phyloP scores from a whole-genome alignment of 306 rosid genomes.

The Fragaria iinumae region DNA sequence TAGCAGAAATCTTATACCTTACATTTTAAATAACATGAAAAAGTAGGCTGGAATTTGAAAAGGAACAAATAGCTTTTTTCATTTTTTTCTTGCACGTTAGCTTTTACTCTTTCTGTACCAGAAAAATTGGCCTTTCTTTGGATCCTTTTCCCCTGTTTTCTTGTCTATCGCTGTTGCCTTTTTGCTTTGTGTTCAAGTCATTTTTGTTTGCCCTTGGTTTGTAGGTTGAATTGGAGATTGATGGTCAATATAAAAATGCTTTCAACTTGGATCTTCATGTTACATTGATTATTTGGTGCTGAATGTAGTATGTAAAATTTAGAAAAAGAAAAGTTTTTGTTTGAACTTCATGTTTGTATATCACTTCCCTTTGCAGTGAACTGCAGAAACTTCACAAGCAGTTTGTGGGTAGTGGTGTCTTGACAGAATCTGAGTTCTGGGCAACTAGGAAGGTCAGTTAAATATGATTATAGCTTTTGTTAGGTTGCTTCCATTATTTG shows the following conservation, averaged over 20 bases:
- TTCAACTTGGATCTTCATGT: slow-evolving; percentile 12
- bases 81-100: background rate
- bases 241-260: background rate
- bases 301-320: background rate
- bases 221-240: background rate
- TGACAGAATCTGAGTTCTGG: slow-evolving; percentile 98
- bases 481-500: slow-evolving; percentile 14
- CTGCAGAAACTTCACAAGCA: slow-evolving; percentile 87
- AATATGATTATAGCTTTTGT: slow-evolving; percentile 8
- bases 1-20: background rate
- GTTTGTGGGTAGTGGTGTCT: slow-evolving; percentile 75
- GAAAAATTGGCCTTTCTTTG: background rate
- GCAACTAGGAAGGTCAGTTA: slow-evolving; percentile 79
- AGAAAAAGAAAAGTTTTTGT: background rate
- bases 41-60: background rate
- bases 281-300: slow-evolving; percentile 8
- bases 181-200: background rate
- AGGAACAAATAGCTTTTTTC: background rate
- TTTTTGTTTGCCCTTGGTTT: slow-evolving; percentile 1
- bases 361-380: slow-evolving; percentile 55
- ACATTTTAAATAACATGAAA: background rate
- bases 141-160: background rate
- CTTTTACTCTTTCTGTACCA: background rate
- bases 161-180: background rate
- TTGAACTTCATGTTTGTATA: background rate